phyloP scores from a whole-genome alignment of 768 basidiomycete species.

The Artomyces pyxidatus region DNA sequence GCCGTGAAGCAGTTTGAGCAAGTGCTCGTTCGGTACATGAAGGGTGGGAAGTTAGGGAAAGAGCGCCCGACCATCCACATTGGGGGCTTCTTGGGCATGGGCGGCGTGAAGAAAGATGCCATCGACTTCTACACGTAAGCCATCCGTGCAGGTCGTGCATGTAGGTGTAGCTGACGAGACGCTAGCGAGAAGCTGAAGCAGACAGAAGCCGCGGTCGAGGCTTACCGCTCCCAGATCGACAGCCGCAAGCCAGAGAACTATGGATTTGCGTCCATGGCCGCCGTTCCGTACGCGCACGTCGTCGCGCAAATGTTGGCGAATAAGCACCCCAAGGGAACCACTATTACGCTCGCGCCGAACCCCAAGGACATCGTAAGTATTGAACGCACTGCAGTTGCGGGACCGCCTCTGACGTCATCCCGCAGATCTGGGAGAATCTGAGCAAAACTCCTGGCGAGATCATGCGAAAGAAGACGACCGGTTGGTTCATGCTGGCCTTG shows the following conservation, averaged over 20 bases:
- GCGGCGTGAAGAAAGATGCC: slow-evolving; percentile 81
- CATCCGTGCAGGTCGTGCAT: slow-evolving; percentile 9
- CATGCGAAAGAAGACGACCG: slow-evolving; percentile 56
- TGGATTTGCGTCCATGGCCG: slow-evolving; percentile 87
- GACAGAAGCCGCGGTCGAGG: slow-evolving; percentile 67
- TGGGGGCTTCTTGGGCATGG: slow-evolving; percentile 75
- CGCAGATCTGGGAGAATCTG: slow-evolving; percentile 87
- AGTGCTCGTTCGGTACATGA: slow-evolving; percentile 84
- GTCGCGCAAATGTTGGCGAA: slow-evolving; percentile 62
- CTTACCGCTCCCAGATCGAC: slow-evolving; percentile 64
- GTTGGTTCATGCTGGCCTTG: slow-evolving; percentile 67
- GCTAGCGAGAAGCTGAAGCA: slow-evolving; percentile 38
- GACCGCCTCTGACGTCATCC: neutral
- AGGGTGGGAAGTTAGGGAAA: slow-evolving; percentile 68
- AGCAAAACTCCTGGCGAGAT: slow-evolving; percentile 62
- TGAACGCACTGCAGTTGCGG: neutral
- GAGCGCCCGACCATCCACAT: slow-evolving; percentile 76
- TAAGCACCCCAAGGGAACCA: slow-evolving; percentile 69
- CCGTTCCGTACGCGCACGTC: slow-evolving; percentile 81
- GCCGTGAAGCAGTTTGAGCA: slow-evolving; percentile 92
- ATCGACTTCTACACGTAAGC: slow-evolving; percentile 91
- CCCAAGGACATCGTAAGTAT: slow-evolving; percentile 75
- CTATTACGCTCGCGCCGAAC: slow-evolving; percentile 71
- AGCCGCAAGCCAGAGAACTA: slow-evolving; percentile 79
- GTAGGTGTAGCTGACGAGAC: neutral